phyloP scores from a whole-genome alignment of 768 basidiomycete genomes.

The Stropharia rugosoannulata region DNA sequence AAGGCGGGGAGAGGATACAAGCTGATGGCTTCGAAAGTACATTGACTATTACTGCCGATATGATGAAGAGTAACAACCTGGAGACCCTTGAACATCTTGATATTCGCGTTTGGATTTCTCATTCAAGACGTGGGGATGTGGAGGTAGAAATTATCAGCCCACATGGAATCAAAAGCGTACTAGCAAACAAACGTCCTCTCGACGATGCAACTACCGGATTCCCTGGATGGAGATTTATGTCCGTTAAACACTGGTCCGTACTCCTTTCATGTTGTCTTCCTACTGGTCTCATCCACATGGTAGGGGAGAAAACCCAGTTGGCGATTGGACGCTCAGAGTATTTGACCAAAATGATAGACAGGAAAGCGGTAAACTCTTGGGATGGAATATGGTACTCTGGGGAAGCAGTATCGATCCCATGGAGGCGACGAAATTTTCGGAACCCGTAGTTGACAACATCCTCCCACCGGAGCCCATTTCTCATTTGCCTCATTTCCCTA shows the following conservation, averaged over 20 bases:
- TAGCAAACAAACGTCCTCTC: conserved; percentile 67
- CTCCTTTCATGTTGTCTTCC: neutral
- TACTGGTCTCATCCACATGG: conserved; percentile 12
- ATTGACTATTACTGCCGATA: conserved; percentile 62
- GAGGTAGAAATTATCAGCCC: conserved; percentile 88
- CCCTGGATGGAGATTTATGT: conserved; percentile 95
- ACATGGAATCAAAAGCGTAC: conserved; percentile 76
- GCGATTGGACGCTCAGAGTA: conserved; percentile 86
- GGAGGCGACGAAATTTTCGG: conserved; percentile 58
- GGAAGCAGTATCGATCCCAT: conserved; percentile 77
- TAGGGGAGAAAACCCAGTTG: conserved; percentile 92
- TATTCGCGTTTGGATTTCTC: conserved; percentile 88
- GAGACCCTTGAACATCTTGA: conserved; percentile 91
- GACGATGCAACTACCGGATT: conserved; percentile 73
- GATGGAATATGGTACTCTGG: conserved; percentile 93
- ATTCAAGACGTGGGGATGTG: conserved; percentile 83
- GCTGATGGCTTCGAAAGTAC: conserved; percentile 59
- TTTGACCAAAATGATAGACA: conserved; percentile 63
- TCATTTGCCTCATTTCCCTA: conserved; percentile 32
- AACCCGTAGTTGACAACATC: conserved; percentile 49
- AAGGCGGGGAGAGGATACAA: conserved; percentile 65
- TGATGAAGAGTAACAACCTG: conserved; percentile 72
- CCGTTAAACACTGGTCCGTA: conserved; percentile 91
- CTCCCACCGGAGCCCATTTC: conserved; percentile 41
- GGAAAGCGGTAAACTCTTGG: conserved; percentile 69